Conservation (phyloP, 1,139 yeast genomes). For the Zhuliangozyma parablackwelliae region DNA sequence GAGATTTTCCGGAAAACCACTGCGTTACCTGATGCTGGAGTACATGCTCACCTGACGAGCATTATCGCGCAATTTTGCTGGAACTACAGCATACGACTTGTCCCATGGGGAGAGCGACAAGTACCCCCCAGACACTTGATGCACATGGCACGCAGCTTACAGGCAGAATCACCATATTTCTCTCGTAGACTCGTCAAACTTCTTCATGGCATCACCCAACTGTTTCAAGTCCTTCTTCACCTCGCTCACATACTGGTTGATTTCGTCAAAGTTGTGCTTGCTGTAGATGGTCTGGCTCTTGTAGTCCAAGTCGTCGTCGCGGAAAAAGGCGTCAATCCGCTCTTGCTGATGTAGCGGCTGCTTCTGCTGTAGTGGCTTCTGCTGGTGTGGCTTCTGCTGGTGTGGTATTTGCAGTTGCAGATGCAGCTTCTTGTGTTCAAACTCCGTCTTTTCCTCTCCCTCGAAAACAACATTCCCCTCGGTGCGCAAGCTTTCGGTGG, state of each 20-base stretch:
- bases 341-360: constrained; percentile 5
- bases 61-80: no score
- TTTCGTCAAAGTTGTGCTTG: constrained; percentile 36
- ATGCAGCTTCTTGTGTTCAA: constrained; percentile 1
- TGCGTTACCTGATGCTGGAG: no score
- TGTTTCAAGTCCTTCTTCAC: constrained; percentile 27
- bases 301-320: constrained; percentile 10
- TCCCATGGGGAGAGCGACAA: no score
- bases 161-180: constrained; percentile 26
- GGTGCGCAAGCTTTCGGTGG: constrained; percentile 5
- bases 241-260: constrained; percentile 34
- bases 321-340: constrained; percentile 19
- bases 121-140: no score
- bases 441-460: constrained; percentile 8
- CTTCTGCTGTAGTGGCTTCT: neutral
- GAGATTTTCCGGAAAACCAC: no score
- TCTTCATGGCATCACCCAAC: constrained; percentile 40
- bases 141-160: no score
- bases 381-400: neutral
- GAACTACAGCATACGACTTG: no score
- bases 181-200: constrained; percentile 35
- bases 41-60: no score
- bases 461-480: constrained; percentile 6
- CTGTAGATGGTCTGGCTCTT: constrained; percentile 14
- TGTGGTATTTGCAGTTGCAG: neutral